Percentiles rank a stretch among this genome's conserved stretches.
phyloP scores from a whole-genome alignment of 768 basidiomycete species.

The Leccinum rimulosum region DNA sequence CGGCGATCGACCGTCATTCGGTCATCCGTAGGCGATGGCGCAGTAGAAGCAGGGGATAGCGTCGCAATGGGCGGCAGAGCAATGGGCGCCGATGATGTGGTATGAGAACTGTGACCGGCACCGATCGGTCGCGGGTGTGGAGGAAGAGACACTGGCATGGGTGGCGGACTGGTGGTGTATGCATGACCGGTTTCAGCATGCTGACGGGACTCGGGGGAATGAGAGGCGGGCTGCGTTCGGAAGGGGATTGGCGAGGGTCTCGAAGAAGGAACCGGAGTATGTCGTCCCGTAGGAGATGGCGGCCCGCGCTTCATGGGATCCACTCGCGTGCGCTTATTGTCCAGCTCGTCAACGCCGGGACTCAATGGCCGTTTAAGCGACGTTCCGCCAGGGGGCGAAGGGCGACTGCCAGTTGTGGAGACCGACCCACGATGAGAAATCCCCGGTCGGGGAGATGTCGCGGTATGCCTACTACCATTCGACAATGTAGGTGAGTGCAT shows the following conservation, averaged over 20 bases:
- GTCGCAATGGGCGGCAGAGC: slow-evolving; percentile 71
- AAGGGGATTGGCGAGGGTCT: slow-evolving; percentile 72
- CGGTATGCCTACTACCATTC: slow-evolving; percentile 51
- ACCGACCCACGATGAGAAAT: slow-evolving; percentile 62
- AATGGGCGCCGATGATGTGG: slow-evolving; percentile 38
- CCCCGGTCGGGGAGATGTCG: slow-evolving; percentile 45
- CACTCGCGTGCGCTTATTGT: slow-evolving; percentile 62
- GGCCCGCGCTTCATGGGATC: slow-evolving; percentile 50
- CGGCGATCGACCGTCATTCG: slow-evolving; percentile 37
- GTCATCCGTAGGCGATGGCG: slow-evolving; percentile 49
- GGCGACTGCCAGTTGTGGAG: slow-evolving; percentile 61
- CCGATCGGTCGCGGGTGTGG: slow-evolving; percentile 76
- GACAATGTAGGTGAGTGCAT: slow-evolving; percentile 58
- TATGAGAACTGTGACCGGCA: slow-evolving; percentile 42
- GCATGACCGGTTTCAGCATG: slow-evolving; percentile 25
- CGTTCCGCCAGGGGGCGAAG: slow-evolving; percentile 54
- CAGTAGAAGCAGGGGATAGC: slow-evolving; percentile 58
- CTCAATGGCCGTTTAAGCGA: slow-evolving; percentile 69
- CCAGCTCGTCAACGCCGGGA: slow-evolving; percentile 59
- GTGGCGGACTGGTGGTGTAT: slow-evolving; percentile 49
- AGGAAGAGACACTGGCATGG: slow-evolving; percentile 61
- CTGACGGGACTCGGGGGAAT: slow-evolving; percentile 66
- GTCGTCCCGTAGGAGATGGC: slow-evolving; percentile 51
- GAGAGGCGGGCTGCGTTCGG: slow-evolving; percentile 65
- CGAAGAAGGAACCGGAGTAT: slow-evolving; percentile 57